A percentile compares a stretch with the other conserved stretches of the same genome.
Evolutionary conservation across 495 filamentous ascomycete species (phyloP).

Genomic region (Aspergillus panamensis): DNA sequence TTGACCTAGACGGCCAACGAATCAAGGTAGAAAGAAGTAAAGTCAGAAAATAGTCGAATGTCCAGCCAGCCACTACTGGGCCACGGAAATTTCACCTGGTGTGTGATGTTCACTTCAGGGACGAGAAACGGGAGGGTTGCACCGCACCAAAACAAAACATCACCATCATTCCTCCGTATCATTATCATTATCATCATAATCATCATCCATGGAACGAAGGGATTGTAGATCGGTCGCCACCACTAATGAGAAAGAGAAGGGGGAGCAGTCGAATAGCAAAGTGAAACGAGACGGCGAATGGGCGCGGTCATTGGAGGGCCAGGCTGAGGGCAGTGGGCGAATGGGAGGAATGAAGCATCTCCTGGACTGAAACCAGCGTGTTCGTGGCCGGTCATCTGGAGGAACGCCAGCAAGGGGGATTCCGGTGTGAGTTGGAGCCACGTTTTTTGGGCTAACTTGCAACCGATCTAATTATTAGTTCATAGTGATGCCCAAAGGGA

Average conservation of each 20-base stretch:
- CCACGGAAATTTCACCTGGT: not conserved
- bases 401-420: slow-evolving; percentile 2
- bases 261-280: not conserved
- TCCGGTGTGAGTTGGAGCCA: slow-evolving; percentile 12
- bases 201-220: not conserved
- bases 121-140: not conserved
- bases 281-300: not conserved
- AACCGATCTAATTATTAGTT: no score
- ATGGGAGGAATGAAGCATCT: slow-evolving; percentile 1
- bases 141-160: not conserved
- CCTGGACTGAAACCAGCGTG: not conserved
- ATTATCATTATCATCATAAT: not conserved
- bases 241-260: not conserved
- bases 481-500: not conserved
- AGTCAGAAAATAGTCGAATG: not conserved
- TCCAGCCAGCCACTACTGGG: not conserved
- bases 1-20: not conserved
- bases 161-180: not conserved
- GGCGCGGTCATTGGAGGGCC: slow-evolving; percentile 1
- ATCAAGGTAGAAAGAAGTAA: not conserved
- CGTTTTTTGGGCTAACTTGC: slow-evolving; percentile 1
- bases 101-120: not conserved
- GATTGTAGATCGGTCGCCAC: not conserved
- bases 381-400: slow-evolving; percentile 1
- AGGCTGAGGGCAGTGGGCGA: slow-evolving; percentile 8